Evolutionary conservation across 305 asterid species (phyloP).

Genomic region (Fraxinus angustifolia): DNA sequence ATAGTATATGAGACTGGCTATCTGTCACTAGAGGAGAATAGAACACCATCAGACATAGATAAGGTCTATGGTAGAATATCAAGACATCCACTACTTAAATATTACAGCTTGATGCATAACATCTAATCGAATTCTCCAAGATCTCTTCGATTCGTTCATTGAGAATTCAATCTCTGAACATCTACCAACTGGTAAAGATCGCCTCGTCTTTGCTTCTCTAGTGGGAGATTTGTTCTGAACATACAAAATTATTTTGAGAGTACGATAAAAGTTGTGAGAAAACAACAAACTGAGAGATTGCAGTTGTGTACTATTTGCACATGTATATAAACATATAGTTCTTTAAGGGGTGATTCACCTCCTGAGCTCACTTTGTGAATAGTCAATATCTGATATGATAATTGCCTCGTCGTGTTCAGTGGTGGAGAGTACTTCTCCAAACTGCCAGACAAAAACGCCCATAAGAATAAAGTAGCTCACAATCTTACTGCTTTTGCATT

Average conservation of each 20-base stretch:
- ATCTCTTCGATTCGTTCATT: slow-evolving; percentile 19
- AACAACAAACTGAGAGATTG: neutral
- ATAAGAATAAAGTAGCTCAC: neutral
- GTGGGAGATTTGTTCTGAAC: slow-evolving; percentile 72
- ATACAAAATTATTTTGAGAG: neutral
- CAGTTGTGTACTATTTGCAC: neutral
- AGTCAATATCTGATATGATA: slow-evolving; percentile 71
- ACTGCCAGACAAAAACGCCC: slow-evolving; percentile 37
- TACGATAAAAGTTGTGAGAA: neutral
- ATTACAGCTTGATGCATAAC: neutral
- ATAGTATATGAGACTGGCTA: neutral
- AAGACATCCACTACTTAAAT: neutral
- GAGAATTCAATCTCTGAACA: slow-evolving; percentile 51
- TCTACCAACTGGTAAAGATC: slow-evolving; percentile 93
- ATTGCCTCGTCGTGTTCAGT: slow-evolving; percentile 80
- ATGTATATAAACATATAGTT: neutral
- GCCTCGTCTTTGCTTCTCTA: slow-evolving; percentile 86
- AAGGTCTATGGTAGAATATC: neutral
- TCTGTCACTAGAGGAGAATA: neutral
- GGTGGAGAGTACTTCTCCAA: slow-evolving; percentile 84
- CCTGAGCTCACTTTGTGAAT: slow-evolving; percentile 61
- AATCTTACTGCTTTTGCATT: neutral
- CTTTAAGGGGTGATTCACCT: slow-evolving; percentile 39
- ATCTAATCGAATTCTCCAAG: neutral
- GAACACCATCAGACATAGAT: neutral